Evolutionary conservation across 1,139 yeast species (phyloP).

Genomic region (Debaryomyces sp.): DNA sequence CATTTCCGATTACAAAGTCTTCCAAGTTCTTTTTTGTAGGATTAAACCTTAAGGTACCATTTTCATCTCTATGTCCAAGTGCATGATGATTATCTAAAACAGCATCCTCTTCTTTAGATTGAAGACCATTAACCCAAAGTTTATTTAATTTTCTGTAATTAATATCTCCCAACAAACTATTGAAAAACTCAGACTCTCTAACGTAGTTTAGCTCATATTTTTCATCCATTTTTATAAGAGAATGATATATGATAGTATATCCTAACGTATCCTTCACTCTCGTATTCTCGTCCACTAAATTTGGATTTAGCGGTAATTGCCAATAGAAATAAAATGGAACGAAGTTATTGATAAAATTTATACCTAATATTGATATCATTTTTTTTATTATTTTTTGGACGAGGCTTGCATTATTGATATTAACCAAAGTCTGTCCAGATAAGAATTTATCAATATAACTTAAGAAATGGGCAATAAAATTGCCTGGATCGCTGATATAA

Average conservation of each 20-base stretch:
- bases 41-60: slow-evolving; percentile 12
- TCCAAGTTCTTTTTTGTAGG: slow-evolving; percentile 26
- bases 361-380: slow-evolving; percentile 41
- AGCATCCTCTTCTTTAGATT: slow-evolving; percentile 19
- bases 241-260: slow-evolving; percentile 30
- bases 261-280: slow-evolving; percentile 40
- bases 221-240: slow-evolving; percentile 30
- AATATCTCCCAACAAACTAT: slow-evolving; percentile 29
- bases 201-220: slow-evolving; percentile 34
- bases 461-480: slow-evolving; percentile 38
- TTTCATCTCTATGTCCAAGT: slow-evolving; percentile 11
- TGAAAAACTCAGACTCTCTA: slow-evolving; percentile 26
- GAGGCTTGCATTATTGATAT: slow-evolving; percentile 22
- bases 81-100: slow-evolving; percentile 13
- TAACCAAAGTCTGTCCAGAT: slow-evolving; percentile 23
- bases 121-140: slow-evolving; percentile 35
- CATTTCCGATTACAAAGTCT: slow-evolving; percentile 36
- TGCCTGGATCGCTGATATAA: slow-evolving; percentile 39
- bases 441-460: slow-evolving; percentile 38
- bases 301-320: slow-evolving; percentile 28
- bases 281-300: slow-evolving; percentile 15
- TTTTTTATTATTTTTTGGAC: slow-evolving; percentile 31
- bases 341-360: slow-evolving; percentile 49
- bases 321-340: slow-evolving; percentile 53
- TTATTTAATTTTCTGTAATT: slow-evolving; percentile 28